Conservation (phyloP, 257 asterid species). For the Solanum corneliomulleri region DNA sequence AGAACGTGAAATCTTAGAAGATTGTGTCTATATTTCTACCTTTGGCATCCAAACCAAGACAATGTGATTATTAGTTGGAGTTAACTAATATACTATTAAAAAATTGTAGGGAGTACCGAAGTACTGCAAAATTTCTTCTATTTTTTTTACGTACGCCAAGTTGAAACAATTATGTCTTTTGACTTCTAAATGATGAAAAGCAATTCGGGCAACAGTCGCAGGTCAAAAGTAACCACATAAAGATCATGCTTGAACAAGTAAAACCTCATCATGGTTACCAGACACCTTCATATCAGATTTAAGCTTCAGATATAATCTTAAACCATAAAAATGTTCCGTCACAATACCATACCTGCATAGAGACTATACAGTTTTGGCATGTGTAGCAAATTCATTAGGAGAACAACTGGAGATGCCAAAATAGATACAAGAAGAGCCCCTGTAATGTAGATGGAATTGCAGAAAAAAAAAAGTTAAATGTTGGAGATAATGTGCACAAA, state of each 20-base stretch:
- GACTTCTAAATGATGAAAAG: neutral
- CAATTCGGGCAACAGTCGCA: neutral
- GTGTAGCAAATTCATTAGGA: conserved; percentile 44
- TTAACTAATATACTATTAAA: neutral
- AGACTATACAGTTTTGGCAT: conserved; percentile 74
- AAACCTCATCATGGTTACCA: neutral
- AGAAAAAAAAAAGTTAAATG: neutral
- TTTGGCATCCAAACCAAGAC: neutral
- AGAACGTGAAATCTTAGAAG: neutral
- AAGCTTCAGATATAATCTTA: neutral
- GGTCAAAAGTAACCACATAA: neutral
- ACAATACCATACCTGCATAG: conserved; percentile 43
- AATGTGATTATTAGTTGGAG: neutral
- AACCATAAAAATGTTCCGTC: neutral
- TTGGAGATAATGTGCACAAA: neutral
- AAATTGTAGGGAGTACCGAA: neutral
- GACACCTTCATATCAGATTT: neutral
- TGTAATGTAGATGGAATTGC: conserved; percentile 8
- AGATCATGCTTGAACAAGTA: neutral
- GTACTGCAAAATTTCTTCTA: neutral
- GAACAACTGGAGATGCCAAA: conserved; percentile 67
- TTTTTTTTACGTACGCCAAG: neutral
- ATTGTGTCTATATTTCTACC: neutral
- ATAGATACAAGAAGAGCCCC: conserved; percentile 72
- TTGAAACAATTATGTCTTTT: neutral